Evolutionary conservation across 805 yeast genomes (phyloP), one percentile per base, ranked within the genome.

Genomic region (Lipomyces kockii): DNA sequence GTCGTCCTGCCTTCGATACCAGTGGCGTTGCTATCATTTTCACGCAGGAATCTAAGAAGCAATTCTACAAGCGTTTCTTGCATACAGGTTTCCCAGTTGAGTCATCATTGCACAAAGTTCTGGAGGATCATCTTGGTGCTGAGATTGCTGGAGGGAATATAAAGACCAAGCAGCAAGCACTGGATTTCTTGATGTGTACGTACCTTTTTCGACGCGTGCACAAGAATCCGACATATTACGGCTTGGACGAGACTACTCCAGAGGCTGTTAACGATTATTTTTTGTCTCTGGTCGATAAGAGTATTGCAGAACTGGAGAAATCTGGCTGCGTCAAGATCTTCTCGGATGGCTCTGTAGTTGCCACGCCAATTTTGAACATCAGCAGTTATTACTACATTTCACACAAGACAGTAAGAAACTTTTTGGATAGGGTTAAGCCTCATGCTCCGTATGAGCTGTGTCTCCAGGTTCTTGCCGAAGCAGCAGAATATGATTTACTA

Each of bases 341-440:
- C 14, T 85, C 86, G 0, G 83, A 82, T 51, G 83, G 82, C 25
- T 57, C 69, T 17, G 56, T 80, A 35, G 55, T 62, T 1, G 84
- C 97, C 7, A 92, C 98, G 0, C 91, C 97, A 22, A 92, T 87
- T 76, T 83, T 95, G 79, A 85, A 87, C 69, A 91, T 95, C 53
- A 85, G 97, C 1, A 92, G 98, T 1, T 95, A 90, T 79, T 95
- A 95, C 78, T 95, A 95, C 80, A 83, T 95, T 74, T 92, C 97
- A 0, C 98, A 95, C 78, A 87, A 87, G 77, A 93, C 98, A 0
- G 86, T 95, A 69, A 83, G 97, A 66, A 85, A 84, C 65, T 81
- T 94, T 62, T 79, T 91, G 65, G 80, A 80, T 17, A 85, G 85
- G 62, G 83, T 90, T 20, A 76, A 77, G 43, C 79, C 79, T 7